Base-by-base conservation (phyloP, 2,329 filamentous ascomycete genomes). In the Ilyonectria mors-panacis region DNA sequence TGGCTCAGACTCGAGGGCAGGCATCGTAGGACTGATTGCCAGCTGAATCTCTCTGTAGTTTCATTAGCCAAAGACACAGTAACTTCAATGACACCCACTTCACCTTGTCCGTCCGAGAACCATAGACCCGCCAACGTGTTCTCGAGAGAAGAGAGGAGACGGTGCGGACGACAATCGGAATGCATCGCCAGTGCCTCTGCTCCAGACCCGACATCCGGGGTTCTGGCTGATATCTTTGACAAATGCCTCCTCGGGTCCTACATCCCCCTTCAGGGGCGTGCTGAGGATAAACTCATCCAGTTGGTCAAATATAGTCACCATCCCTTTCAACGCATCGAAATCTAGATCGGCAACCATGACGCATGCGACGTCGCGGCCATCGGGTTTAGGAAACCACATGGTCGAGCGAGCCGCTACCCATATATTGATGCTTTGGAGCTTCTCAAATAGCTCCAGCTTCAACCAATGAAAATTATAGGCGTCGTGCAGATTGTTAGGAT, bases 361-460 rank as follows among this genome's bases (percentile, higher is more conserved):
- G 17, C 47, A 53, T 47, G 44, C 26, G 44, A 47, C 44, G 13
- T 47, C 19, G 44, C 19, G 15, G 21, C 23, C 44, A 26, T 47
- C 19, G 21, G 44, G n/a, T 26, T 21, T 8, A 47, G 55, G 35
- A 19, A 26, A 58, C 19, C 13, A 39, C 21, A 23, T 15, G 12
- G 30, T 59, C 19, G 26, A 35, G 12, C 61, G 61, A 21, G 61
- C 53, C 7, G 47, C 57, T 21, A 64, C 45, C 61, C 54, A 59
- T 19, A 59, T 59, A 19, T 64, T 59, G 26, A 64, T 37, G 17
- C 45, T 59, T 37, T 35, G 28, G 33, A 59, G 61, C 28, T 59
- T 59, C 33, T 64, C 44, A 39, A 64, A 64, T 17, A 13, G 37
- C 15, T 35, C 15, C 3, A 53, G 54, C 8, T 44, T 47, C 37